Percentiles rank a stretch among this genome's conserved stretches.
Conservation (phyloP, 1,284 basidiomycete species). For the Apiotrichum gamsii region DNA sequence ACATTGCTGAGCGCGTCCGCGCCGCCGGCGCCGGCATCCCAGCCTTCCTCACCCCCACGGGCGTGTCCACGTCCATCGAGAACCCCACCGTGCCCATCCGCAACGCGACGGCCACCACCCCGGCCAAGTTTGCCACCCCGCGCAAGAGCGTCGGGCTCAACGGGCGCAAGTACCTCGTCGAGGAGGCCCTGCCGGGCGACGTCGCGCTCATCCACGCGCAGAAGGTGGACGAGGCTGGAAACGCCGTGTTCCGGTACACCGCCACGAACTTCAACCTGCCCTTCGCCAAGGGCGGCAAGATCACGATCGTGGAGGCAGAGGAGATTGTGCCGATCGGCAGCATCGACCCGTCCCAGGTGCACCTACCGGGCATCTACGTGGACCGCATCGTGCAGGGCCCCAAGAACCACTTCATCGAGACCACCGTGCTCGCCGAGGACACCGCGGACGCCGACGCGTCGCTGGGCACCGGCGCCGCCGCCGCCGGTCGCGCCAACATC, state of each 20-base stretch:
- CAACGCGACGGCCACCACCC: conserved; percentile 56
- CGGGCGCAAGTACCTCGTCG: conserved; percentile 73
- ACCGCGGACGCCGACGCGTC: conserved; percentile 44
- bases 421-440: conserved; percentile 57
- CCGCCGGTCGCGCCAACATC: conserved; percentile 58
- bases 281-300: conserved; percentile 78
- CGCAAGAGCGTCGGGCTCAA: conserved; percentile 73
- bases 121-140: conserved; percentile 46
- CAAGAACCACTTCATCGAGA: conserved; percentile 67
- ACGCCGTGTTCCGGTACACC: conserved; percentile 73
- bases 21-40: conserved; percentile 90
- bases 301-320: conserved; percentile 87
- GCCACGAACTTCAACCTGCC: conserved; percentile 77
- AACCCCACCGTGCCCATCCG: conserved; percentile 61
- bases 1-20: conserved; percentile 78
- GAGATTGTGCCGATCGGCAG: conserved; percentile 77
- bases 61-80: conserved; percentile 71
- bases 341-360: conserved; percentile 72
- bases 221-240: conserved; percentile 83
- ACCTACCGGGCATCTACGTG: conserved; percentile 78
- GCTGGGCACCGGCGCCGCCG: conserved; percentile 52
- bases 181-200: conserved; percentile 74
- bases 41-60: conserved; percentile 90
- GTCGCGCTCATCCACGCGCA: conserved; percentile 82
- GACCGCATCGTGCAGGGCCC: conserved; percentile 73